A percentile compares a stretch with the other conserved stretches of the same genome.
Evolutionary conservation across 257 asterid species (phyloP).

Genomic region (Nemophila menziesii): DNA sequence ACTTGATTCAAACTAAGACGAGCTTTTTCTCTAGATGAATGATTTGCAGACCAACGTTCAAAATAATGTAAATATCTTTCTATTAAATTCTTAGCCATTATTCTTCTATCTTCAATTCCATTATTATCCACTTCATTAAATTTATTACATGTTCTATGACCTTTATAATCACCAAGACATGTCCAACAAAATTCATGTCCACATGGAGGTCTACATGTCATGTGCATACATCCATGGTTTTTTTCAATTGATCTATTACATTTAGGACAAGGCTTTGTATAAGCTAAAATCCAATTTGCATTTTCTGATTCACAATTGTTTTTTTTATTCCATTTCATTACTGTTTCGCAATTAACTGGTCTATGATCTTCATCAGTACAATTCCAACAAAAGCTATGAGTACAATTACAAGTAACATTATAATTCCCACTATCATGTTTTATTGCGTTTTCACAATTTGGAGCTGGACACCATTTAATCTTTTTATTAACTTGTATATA

Average conservation of each 20-base stretch:
- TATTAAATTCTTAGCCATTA: neutral
- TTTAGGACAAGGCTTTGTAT: constrained; percentile 32
- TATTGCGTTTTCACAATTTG: constrained; percentile 25
- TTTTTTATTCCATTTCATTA: constrained; percentile 21
- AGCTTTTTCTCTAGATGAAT: constrained; percentile 16
- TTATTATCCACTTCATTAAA: constrained; percentile 2
- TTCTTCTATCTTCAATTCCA: neutral
- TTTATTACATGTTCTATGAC: constrained; percentile 4
- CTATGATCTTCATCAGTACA: constrained; percentile 30
- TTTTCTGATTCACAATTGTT: constrained; percentile 12
- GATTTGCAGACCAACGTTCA: constrained; percentile 23
- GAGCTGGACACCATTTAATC: constrained; percentile 31
- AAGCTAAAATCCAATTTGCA: constrained; percentile 15
- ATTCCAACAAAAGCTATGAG: constrained; percentile 21
- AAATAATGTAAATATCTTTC: constrained; percentile 21
- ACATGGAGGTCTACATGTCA: constrained; percentile 27
- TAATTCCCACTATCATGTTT: constrained; percentile 4
- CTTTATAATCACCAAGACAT: neutral
- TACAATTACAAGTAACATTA: constrained; percentile 24
- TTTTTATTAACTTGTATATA: constrained; percentile 13
- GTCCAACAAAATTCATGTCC: constrained; percentile 24
- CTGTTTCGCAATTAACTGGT: constrained; percentile 27
- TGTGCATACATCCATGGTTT: constrained; percentile 24
- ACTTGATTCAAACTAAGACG: neutral
- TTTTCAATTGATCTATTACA: constrained; percentile 26